Conservation (phyloP, 768 basidiomycete species). For the Phylloporus sp. region DNA sequence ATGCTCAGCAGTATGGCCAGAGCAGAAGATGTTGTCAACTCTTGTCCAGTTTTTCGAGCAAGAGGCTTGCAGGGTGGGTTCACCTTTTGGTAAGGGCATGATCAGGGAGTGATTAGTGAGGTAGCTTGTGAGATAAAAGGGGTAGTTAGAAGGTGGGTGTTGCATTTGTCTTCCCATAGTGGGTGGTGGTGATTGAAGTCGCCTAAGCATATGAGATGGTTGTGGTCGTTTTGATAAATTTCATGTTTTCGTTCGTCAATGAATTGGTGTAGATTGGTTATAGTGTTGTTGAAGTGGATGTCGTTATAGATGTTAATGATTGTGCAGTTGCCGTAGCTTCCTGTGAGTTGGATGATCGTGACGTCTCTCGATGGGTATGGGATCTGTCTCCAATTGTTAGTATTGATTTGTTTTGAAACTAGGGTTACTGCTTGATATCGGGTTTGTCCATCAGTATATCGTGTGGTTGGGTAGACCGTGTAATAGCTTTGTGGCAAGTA, state of each 20-base stretch:
- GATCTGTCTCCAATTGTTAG: conserved; percentile 8
- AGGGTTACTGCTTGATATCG: neutral
- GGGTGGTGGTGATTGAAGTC: conserved; percentile 34
- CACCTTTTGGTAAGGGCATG: conserved; percentile 26
- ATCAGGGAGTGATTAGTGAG: conserved; percentile 11
- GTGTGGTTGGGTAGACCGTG: conserved; percentile 17
- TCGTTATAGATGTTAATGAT: conserved; percentile 10
- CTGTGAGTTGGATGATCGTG: neutral
- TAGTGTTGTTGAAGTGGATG: neutral
- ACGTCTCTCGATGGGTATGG: neutral
- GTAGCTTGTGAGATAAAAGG: conserved; percentile 2
- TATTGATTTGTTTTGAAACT: neutral
- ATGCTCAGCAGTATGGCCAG: neutral
- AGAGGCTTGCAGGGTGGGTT: conserved; percentile 22
- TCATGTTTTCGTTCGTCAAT: too few species aligned
- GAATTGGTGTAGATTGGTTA: neutral
- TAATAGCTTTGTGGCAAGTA: conserved; percentile 10
- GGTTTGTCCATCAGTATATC: neutral
- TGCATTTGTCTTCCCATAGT: conserved; percentile 25
- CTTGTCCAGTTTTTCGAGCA: conserved; percentile 29
- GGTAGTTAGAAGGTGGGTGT: conserved; percentile 26
- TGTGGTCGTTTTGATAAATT: neutral
- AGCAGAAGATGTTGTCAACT: conserved; percentile 35
- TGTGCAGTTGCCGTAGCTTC: neutral
- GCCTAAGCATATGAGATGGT: conserved; percentile 15